A percentile compares a stretch with the other conserved stretches of the same genome.
Conservation (phyloP, 2,329 filamentous ascomycete species). For the Torrubiellomyces zombiae region DNA sequence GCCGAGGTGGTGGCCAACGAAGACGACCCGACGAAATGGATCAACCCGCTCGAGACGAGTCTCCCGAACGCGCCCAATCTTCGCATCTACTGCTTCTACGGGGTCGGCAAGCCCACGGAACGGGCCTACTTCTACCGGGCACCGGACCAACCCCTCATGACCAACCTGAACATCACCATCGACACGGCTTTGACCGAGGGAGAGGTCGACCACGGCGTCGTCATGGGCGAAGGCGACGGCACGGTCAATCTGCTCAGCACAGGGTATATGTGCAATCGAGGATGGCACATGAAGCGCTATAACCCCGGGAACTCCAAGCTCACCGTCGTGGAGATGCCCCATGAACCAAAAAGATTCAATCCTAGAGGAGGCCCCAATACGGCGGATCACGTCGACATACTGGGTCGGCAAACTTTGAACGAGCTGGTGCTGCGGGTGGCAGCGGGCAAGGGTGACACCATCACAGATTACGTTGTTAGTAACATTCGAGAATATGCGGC, state of each 20-base stretch:
- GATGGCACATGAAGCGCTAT: conserved; percentile 86
- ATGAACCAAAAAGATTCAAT: conserved; percentile 85
- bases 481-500: conserved; percentile 71
- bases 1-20: conserved; percentile 72
- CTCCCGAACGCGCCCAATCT: conserved; percentile 74
- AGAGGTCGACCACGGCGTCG: conserved; percentile 69
- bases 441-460: conserved; percentile 65
- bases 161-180: conserved; percentile 57
- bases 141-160: conserved; percentile 46
- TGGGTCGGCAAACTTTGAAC: conserved; percentile 76
- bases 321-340: conserved; percentile 86
- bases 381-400: conserved; percentile 91
- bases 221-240: conserved; percentile 89
- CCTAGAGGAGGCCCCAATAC: conserved; percentile 55
- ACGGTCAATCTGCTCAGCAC: conserved; percentile 85
- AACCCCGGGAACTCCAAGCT: conserved; percentile 74
- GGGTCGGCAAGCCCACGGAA: conserved; percentile 84
- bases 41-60: conserved; percentile 82
- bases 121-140: conserved; percentile 77
- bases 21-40: conserved; percentile 66
- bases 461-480: conserved; percentile 62
- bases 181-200: conserved; percentile 46
- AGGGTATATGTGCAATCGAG: conserved; percentile 93
- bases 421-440: conserved; percentile 79
- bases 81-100: conserved; percentile 97